Conservation (phyloP, 1,284 basidiomycete species). For the Marasmius oreades region DNA sequence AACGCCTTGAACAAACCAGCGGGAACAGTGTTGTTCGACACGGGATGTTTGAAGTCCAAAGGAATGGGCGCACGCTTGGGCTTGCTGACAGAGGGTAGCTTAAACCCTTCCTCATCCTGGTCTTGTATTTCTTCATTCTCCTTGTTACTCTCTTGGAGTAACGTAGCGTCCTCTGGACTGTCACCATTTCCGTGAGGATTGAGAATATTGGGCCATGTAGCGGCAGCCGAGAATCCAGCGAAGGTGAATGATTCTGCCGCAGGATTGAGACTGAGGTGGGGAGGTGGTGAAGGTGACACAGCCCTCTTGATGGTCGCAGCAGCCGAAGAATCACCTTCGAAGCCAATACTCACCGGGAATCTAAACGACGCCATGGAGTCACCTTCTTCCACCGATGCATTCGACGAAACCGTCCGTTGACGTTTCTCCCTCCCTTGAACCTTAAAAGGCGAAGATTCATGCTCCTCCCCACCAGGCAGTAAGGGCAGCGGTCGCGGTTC, state of each 20-base stretch:
- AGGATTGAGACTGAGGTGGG: constrained; percentile 32
- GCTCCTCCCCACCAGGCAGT: constrained; percentile 10
- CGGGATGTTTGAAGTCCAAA: constrained; percentile 73
- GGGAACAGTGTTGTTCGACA: constrained; percentile 72
- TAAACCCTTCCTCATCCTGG: constrained; percentile 19
- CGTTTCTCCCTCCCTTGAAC: constrained; percentile 76
- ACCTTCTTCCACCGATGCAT: constrained; percentile 37
- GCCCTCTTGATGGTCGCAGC: constrained; percentile 44
- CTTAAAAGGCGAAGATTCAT: constrained; percentile 23
- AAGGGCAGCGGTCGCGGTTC: constrained; percentile 21
- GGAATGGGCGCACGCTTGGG: constrained; percentile 73
- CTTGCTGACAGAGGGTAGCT: constrained; percentile 34
- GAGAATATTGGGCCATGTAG: constrained; percentile 33
- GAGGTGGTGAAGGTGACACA: constrained; percentile 28
- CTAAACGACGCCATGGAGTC: constrained; percentile 70
- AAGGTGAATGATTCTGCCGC: constrained; percentile 62
- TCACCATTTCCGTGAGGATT: constrained; percentile 10
- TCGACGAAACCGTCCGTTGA: constrained; percentile 52
- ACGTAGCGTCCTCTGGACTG: constrained; percentile 14
- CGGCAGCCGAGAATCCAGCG: constrained; percentile 46
- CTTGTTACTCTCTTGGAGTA: constrained; percentile 14
- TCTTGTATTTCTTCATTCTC: constrained; percentile 27
- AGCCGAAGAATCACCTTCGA: constrained; percentile 20
- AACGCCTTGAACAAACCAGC: constrained; percentile 81
- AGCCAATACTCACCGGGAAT: constrained; percentile 45